Evolutionary conservation across 352 stramenopile species (phyloP).

Genomic region (Globisporangium recalcitrans): DNA sequence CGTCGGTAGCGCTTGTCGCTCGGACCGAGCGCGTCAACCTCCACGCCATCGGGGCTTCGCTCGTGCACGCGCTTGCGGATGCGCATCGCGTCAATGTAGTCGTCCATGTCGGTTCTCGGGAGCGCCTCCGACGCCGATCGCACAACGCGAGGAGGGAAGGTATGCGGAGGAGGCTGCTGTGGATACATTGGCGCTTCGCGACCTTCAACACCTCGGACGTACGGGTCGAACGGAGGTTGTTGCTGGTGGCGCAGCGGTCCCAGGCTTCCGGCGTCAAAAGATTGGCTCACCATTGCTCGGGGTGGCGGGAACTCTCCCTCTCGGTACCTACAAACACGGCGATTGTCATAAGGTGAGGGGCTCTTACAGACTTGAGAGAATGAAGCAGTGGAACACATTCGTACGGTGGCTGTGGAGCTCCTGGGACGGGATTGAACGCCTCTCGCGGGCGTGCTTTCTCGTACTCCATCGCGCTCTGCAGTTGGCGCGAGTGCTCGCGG

Average conservation of each 20-base stretch:
- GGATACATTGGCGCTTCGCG: slow-evolving; percentile 26
- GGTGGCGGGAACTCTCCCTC: slow-evolving; percentile 39
- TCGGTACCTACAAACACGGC: slow-evolving; percentile 11
- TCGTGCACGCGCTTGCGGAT: slow-evolving; percentile 62
- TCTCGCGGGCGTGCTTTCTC: slow-evolving; percentile 43
- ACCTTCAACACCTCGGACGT: slow-evolving; percentile 2
- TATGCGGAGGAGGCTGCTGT: slow-evolving; percentile 13
- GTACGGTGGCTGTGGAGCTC: slow-evolving; percentile 20
- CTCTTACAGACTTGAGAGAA: not conserved
- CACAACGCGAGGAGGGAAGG: slow-evolving; percentile 35
- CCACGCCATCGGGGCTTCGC: slow-evolving; percentile 26
- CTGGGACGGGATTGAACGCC: slow-evolving; percentile 19
- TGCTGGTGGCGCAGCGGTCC: slow-evolving; percentile 19
- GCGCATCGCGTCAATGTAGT: slow-evolving; percentile 63
- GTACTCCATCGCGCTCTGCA: slow-evolving; percentile 70
- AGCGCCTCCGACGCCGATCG: slow-evolving; percentile 69
- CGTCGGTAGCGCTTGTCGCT: slow-evolving; percentile 44
- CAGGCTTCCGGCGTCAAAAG: slow-evolving; percentile 64
- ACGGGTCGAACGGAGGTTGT: slow-evolving; percentile 15
- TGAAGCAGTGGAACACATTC: not conserved
- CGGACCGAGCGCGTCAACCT: slow-evolving; percentile 16
- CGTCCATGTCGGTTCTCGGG: slow-evolving; percentile 40
- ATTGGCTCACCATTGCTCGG: slow-evolving; percentile 43
- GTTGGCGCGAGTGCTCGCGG: slow-evolving; percentile 70
- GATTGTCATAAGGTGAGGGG: not conserved